These are phyloP conservation scores for Parsonsia alboflavescens DNA, from an alignment of 257 asterid species.

Conservation along the genomic window DNA sequence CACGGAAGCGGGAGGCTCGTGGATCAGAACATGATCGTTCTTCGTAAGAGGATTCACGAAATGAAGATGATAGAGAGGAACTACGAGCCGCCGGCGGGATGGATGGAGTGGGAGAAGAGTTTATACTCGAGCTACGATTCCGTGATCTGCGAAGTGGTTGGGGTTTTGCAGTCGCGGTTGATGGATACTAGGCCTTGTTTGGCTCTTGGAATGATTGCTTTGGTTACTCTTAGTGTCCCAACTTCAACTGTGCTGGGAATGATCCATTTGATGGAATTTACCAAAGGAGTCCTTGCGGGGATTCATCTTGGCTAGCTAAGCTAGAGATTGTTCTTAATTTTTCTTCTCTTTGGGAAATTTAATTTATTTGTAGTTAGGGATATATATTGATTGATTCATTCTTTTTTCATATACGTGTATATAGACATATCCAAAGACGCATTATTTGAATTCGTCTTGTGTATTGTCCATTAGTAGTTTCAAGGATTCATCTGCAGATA, in stretches of 20 bases:
- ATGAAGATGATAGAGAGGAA: conserved; percentile 31
- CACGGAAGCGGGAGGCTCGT: conserved; percentile 10
- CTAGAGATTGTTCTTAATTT: no score
- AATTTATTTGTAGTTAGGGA: neutral
- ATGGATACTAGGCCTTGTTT: conserved; percentile 36
- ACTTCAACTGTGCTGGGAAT: conserved; percentile 17
- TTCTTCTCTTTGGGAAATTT: neutral
- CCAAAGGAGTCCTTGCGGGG: conserved; percentile 14
- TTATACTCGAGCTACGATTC: conserved; percentile 17
- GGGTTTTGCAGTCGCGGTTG: conserved; percentile 24
- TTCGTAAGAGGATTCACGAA: conserved; percentile 32
- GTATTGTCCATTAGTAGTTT: neutral
- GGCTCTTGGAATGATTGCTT: conserved; percentile 27
- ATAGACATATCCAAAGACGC: neutral
- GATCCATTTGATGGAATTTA: conserved; percentile 24
- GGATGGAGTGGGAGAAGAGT: conserved; percentile 47
- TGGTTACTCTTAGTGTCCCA: conserved; percentile 25
- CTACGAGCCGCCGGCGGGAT: conserved; percentile 28
- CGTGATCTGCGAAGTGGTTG: conserved; percentile 32
- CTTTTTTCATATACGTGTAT: neutral
- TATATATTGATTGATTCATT: no score
- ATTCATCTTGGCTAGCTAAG: neutral
- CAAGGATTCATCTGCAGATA: no score
- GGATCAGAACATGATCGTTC: conserved; percentile 32
- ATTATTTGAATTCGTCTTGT: conserved; percentile 1